phyloP scores from a whole-genome alignment of 2,329 filamentous ascomycete genomes.

The Escovopsis sp. region DNA sequence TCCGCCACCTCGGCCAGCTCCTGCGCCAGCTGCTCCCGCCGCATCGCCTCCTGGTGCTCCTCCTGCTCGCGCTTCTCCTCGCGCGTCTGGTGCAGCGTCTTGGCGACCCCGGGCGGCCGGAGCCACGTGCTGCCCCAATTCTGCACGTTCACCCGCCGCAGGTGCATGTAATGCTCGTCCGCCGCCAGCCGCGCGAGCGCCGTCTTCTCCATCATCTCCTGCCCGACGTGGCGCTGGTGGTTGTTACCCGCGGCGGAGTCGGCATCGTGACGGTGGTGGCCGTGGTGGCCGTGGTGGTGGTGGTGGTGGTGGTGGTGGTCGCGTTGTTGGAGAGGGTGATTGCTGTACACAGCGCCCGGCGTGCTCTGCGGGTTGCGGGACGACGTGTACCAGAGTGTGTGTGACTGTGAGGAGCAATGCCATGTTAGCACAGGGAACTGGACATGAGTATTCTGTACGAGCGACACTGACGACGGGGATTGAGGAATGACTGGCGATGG shows the following conservation, averaged over 20 bases:
- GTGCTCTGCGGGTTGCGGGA: slow-evolving; percentile 34
- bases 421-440: background rate
- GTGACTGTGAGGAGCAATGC: slow-evolving; percentile 32
- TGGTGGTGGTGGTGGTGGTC: too few species aligned
- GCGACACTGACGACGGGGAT: too few species aligned
- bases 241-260: slow-evolving; percentile 14
- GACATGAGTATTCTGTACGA: too few species aligned
- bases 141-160: slow-evolving; percentile 66
- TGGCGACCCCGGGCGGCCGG: slow-evolving; percentile 70
- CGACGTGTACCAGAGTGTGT: slow-evolving; percentile 59
- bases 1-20: slow-evolving; percentile 60
- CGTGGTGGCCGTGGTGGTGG: slow-evolving; percentile 9
- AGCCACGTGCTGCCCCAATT: slow-evolving; percentile 87
- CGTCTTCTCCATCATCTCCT: slow-evolving; percentile 38
- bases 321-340: too few species aligned
- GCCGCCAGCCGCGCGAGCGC: slow-evolving; percentile 52
- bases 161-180: slow-evolving; percentile 63
- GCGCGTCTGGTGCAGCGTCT: slow-evolving; percentile 77
- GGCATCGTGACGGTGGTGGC: slow-evolving; percentile 9
- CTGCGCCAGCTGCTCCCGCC: slow-evolving; percentile 53
- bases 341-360: slow-evolving; percentile 17
- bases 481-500: background rate
- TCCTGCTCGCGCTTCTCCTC: slow-evolving; percentile 82
- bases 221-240: slow-evolving; percentile 20
- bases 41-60: slow-evolving; percentile 63